phyloP scores from a whole-genome alignment of 345 rosid genomes.

The Ceriops zippeliana region DNA sequence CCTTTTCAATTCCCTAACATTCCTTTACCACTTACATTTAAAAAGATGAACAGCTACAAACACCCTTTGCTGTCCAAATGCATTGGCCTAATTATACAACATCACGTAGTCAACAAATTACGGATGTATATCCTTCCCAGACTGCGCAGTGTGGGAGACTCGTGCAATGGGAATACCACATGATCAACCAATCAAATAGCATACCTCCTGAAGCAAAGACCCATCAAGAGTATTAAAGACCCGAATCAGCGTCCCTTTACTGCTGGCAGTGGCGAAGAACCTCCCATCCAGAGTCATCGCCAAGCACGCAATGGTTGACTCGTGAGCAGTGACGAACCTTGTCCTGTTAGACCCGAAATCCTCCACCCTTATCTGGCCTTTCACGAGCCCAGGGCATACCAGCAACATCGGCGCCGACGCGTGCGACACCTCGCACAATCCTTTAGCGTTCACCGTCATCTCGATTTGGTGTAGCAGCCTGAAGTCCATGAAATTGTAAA shows the following conservation, averaged over 20 bases:
- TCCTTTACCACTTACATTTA: too few relatives aligned
- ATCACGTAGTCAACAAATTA: too few relatives aligned
- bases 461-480: conserved; percentile 39
- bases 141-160: too few relatives aligned
- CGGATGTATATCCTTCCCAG: too few relatives aligned
- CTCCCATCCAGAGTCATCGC: conserved; percentile 42
- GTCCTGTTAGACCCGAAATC: conserved; percentile 37
- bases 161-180: neutral
- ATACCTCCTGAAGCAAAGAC: conserved; percentile 48
- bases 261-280: conserved; percentile 45
- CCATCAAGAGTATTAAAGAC: conserved; percentile 45
- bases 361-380: conserved; percentile 52
- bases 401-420: conserved; percentile 34
- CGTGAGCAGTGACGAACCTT: conserved; percentile 42
- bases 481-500: conserved; percentile 38
- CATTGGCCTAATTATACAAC: too few relatives aligned
- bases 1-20: too few relatives aligned
- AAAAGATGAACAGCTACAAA: too few relatives aligned
- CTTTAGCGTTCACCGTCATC: conserved; percentile 39
- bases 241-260: conserved; percentile 48
- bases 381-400: conserved; percentile 39
- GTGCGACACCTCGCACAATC: conserved; percentile 45
- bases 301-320: conserved; percentile 35
- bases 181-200: neutral
- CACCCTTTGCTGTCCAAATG: too few relatives aligned